Percentiles rank a stretch among this genome's conserved stretches.
These are phyloP conservation scores for Vaccinium myrtillus DNA, from an alignment of 148 eudicot genomes.

Conservation along the genomic window DNA sequence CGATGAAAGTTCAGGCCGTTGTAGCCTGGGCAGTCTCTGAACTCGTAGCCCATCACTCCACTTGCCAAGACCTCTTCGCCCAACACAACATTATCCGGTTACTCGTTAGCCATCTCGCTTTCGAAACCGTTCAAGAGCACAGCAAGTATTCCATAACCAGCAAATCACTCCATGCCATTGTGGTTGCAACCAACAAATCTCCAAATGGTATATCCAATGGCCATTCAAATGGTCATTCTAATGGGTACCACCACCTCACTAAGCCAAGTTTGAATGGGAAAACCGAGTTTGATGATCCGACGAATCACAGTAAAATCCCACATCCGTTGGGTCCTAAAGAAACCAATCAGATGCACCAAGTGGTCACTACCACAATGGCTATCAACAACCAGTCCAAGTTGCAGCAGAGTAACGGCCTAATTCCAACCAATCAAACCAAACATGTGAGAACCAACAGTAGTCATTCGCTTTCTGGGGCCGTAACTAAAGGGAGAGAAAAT, in stretches of 20 bases:
- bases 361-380: slow-evolving; percentile 49
- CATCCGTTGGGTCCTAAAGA: slow-evolving; percentile 53
- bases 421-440: slow-evolving; percentile 6
- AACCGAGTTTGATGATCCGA: slow-evolving; percentile 32
- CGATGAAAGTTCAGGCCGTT: slow-evolving; percentile 82
- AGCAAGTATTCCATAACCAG: slow-evolving; percentile 59
- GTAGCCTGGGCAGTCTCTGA: slow-evolving; percentile 97
- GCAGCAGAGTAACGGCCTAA: slow-evolving; percentile 12
- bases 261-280: slow-evolving; percentile 27
- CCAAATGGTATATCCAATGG: slow-evolving; percentile 14
- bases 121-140: slow-evolving; percentile 85
- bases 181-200: slow-evolving; percentile 33
- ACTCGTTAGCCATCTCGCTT: slow-evolving; percentile 78
- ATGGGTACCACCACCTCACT: neutral
- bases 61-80: slow-evolving; percentile 74
- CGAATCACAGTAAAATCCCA: slow-evolving; percentile 16
- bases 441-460: slow-evolving; percentile 22
- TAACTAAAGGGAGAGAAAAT: slow-evolving; percentile 45
- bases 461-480: slow-evolving; percentile 33
- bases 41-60: slow-evolving; percentile 53
- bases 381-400: slow-evolving; percentile 24
- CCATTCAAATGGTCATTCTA: slow-evolving; percentile 20
- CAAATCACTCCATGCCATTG: slow-evolving; percentile 51
- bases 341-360: slow-evolving; percentile 41
- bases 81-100: slow-evolving; percentile 73